phyloP scores from a whole-genome alignment of 1,284 basidiomycete species.

The Agaricales sp. region DNA sequence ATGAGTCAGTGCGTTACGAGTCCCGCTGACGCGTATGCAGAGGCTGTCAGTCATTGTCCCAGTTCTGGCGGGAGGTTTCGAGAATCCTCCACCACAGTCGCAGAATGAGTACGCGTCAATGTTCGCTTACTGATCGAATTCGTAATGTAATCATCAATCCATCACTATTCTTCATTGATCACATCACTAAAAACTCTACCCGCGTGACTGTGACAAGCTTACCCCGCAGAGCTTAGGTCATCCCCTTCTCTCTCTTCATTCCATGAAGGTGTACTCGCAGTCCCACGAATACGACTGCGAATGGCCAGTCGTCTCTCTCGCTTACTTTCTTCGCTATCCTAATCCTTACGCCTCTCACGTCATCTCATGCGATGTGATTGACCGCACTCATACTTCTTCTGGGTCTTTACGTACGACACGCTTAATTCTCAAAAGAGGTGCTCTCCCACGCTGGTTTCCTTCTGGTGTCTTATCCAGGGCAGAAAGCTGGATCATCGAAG shows the following conservation, averaged over 20 bases:
- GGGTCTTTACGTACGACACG: slow-evolving; percentile 83
- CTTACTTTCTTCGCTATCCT: slow-evolving; percentile 94
- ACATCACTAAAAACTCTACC: too few relatives aligned
- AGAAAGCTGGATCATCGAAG: slow-evolving; percentile 84
- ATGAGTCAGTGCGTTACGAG: not conserved
- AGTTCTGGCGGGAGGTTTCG: too few relatives aligned
- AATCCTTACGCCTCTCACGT: slow-evolving; percentile 95
- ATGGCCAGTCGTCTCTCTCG: slow-evolving; percentile 85
- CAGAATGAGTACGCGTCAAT: too few relatives aligned
- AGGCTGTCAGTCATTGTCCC: not conserved
- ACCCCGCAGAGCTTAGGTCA: too few relatives aligned
- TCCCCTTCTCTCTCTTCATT: not conserved
- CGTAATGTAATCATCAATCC: too few relatives aligned
- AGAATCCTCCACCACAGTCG: too few relatives aligned
- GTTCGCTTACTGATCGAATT: too few relatives aligned
- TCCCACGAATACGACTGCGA: slow-evolving; percentile 1
- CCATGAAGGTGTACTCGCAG: not conserved
- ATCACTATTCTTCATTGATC: too few relatives aligned
- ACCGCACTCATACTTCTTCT: slow-evolving; percentile 59
- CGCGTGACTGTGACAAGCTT: not conserved
- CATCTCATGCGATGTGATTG: slow-evolving; percentile 90
- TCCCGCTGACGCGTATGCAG: not conserved
- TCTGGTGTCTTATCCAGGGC: slow-evolving; percentile 65
- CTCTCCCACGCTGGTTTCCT: slow-evolving; percentile 86
- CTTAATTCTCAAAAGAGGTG: slow-evolving; percentile 86